Evolutionary conservation across 179 eudicot species (phyloP), one percentile per base, ranked within the genome.

Genomic region (Beta macrorhiza): DNA sequence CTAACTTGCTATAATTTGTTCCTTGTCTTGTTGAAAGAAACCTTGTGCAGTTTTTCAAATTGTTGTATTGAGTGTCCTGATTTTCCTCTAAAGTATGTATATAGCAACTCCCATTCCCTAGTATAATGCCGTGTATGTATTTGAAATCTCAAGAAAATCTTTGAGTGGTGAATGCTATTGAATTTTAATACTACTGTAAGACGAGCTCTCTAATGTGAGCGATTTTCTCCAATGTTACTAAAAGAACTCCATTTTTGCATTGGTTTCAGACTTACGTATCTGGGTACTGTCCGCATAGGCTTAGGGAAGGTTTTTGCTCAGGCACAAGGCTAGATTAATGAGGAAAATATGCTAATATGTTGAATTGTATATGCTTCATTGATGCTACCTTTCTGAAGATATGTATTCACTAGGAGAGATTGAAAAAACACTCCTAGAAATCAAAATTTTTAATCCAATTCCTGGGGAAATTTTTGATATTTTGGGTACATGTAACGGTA

Each of bases 101-200:
- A 70, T 82, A 76, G 55, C 51, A 61, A 25, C 17, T 55, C 74
- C 68, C 44, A 11, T 52, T 25, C 76, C 53, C 19, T 68, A 51
- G 70, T 32, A 29, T 76, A 7, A 49, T 49, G 53, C 10, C 53
- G 1, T 7, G 9, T 13, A 14, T 75, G 68, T 68, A 17, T 64
- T 65, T 8, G 29, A 69, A 75, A 69, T 51, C 64, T 51, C 68
- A 80, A 22, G 61, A 69, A 61, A 76, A 75, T 49, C 63, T 70
- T 37, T 61, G 64, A 61, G n/a, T 59, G 65, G 53, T 80, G 67
- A 67, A 17, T n/a, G 67, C 56, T 77, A 45, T 49, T 9, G 7
- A 67, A 56, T 15, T 29, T 25, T 7, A 22, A 16, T 47, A 44
- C 79, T 65, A 8, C 17, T 52, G 52, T 63, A 13, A 53, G 8